Conservation (phyloP, 257 asterid genomes). For the Solanum medicagineum region DNA sequence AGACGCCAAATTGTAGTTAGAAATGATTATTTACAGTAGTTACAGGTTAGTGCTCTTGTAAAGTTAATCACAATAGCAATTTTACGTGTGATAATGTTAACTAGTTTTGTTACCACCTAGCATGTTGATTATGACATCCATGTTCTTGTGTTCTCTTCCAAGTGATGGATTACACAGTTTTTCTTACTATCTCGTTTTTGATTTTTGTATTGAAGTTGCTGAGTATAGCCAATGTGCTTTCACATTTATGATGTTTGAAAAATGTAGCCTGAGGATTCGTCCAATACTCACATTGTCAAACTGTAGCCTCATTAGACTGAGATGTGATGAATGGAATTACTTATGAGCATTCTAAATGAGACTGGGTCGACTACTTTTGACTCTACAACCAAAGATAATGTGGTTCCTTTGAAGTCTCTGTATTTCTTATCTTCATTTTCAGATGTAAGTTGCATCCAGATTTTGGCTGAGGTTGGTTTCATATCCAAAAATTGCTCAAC, state of each 20-base stretch:
- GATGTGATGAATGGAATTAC: background rate
- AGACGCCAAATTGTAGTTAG: constrained; percentile 24
- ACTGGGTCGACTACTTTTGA: background rate
- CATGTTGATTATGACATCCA: background rate
- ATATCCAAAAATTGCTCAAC: background rate
- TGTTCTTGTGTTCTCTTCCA: background rate
- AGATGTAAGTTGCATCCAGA: background rate
- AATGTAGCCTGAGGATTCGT: background rate
- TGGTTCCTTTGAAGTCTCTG: background rate
- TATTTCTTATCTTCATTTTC: background rate
- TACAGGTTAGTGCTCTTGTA: constrained; percentile 17
- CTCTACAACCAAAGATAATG: background rate
- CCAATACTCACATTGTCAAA: background rate
- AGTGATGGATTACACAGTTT: background rate
- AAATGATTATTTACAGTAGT: constrained; percentile 5
- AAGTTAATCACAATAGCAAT: constrained; percentile 13
- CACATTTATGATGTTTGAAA: background rate
- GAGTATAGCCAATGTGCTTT: background rate
- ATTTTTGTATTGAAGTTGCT: background rate
- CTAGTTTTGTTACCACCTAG: background rate
- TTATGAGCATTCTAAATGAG: background rate
- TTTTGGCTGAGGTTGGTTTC: background rate
- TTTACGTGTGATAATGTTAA: constrained; percentile 27
- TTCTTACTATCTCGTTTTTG: background rate
- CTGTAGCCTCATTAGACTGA: background rate